Conservation (phyloP, 163 green algal species). For the Coccomyxa subellipsoidea region DNA sequence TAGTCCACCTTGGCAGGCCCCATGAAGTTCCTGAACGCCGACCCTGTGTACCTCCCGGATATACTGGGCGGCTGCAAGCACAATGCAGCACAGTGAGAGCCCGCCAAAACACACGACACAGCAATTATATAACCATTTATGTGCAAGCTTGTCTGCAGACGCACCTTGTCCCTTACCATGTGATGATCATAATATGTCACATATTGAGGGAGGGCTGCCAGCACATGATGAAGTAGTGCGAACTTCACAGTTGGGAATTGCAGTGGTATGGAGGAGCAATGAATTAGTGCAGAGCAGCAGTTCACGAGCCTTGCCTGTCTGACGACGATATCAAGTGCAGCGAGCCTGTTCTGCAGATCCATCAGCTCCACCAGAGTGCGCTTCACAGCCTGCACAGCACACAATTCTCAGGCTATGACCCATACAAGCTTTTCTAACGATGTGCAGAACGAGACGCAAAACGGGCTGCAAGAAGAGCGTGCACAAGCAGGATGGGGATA, state of each 20-base stretch:
- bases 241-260: too few species aligned
- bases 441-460: too few species aligned
- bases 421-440: too few species aligned
- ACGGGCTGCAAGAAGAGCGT: too few species aligned
- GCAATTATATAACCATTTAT: too few species aligned
- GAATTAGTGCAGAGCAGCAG: not conserved
- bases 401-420: not conserved
- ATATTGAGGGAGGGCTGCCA: too few species aligned
- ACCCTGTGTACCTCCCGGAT: not conserved
- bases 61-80: slow-evolving; percentile 1
- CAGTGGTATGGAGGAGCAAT: not conserved
- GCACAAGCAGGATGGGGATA: too few species aligned
- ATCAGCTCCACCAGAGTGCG: slow-evolving; percentile 13
- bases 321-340: slow-evolving; percentile 21
- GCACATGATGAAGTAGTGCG: too few species aligned
- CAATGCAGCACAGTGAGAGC: not conserved
- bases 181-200: too few species aligned
- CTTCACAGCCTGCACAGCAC: not conserved
- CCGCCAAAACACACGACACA: too few species aligned
- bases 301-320: not conserved
- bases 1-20: not conserved
- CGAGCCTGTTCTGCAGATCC: slow-evolving; percentile 11
- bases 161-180: too few species aligned
- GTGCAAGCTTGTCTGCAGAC: too few species aligned
- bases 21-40: not conserved